These are phyloP conservation scores for Colletotrichum sp. DNA, from an alignment of 2,329 filamentous ascomycete genomes.

Conservation along the genomic window DNA sequence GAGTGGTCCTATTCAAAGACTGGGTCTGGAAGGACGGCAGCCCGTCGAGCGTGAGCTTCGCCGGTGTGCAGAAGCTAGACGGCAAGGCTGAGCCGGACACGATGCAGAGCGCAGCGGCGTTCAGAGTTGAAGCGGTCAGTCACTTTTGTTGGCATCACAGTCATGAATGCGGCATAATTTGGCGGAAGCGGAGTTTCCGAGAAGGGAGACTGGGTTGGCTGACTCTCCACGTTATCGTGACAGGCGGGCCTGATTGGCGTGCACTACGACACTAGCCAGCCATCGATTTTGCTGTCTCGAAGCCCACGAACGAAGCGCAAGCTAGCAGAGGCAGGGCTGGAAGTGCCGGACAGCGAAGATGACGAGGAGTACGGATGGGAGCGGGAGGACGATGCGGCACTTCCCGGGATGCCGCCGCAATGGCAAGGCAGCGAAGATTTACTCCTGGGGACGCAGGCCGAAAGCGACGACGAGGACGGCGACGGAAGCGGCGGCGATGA, in stretches of 20 bases:
- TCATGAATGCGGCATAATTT: conserved; percentile 1
- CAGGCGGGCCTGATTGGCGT: conserved; percentile 50
- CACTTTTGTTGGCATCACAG: background rate
- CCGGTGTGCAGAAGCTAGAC: conserved; percentile 69
- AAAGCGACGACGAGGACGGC: conserved; percentile 29
- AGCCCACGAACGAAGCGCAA: conserved; percentile 65
- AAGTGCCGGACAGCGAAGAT: conserved; percentile 64
- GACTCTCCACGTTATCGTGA: conserved; percentile 2
- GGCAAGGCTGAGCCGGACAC: conserved; percentile 50
- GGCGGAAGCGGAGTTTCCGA: conserved; percentile 12
- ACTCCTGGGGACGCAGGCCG: conserved; percentile 53
- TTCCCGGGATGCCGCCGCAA: conserved; percentile 66
- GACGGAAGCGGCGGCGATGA: conserved; percentile 18
- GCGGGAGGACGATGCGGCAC: conserved; percentile 66
- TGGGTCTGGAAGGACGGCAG: conserved; percentile 61
- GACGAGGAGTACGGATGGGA: conserved; percentile 78
- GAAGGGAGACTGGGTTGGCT: conserved; percentile 7
- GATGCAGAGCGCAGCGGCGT: conserved; percentile 52
- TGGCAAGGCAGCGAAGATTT: conserved; percentile 73
- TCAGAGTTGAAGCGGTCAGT: conserved; percentile 53
- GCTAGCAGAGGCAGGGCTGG: conserved; percentile 63
- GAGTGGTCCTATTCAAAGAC: conserved; percentile 81
- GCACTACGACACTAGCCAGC: conserved; percentile 44
- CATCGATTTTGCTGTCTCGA: conserved; percentile 35
- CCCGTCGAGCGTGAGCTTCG: conserved; percentile 59